Conservation (phyloP, 2,329 filamentous ascomycete genomes). For the Graphiopsis chlorocephala region DNA sequence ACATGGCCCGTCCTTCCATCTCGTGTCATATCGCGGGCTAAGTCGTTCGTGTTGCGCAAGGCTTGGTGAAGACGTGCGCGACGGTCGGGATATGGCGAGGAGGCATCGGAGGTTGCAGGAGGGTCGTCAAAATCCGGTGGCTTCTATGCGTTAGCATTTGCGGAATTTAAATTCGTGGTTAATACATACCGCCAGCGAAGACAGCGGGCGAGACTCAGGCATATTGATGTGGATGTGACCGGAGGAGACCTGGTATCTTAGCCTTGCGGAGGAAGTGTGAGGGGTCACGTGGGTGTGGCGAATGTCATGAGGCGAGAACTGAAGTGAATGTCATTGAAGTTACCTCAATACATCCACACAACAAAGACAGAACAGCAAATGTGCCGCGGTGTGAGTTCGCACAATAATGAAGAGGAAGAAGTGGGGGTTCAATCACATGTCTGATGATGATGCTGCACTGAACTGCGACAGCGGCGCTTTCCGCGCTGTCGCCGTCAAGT, state of each 20-base stretch:
- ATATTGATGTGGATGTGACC: conserved; percentile 11
- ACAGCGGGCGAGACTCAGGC: conserved; percentile 25
- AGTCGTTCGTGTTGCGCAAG: conserved; percentile 35
- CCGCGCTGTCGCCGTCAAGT: not conserved
- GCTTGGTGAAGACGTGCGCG: conserved; percentile 34
- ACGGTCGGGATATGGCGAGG: conserved; percentile 29
- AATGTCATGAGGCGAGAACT: not conserved
- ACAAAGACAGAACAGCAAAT: not conserved
- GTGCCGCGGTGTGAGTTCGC: not conserved
- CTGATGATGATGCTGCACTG: not conserved
- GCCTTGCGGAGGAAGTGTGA: conserved; percentile 11
- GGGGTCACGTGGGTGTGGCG: conserved; percentile 4
- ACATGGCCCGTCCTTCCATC: not conserved
- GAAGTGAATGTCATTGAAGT: not conserved
- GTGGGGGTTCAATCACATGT: conserved; percentile 6
- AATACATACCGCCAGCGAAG: conserved; percentile 22
- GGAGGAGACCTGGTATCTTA: not conserved
- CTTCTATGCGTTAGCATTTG: not conserved
- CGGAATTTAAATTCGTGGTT: too few relatives aligned
- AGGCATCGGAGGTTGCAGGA: conserved; percentile 37
- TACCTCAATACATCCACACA: not conserved
- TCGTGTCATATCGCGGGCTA: conserved; percentile 21
- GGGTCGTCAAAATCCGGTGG: conserved; percentile 38
- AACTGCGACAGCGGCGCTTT: not conserved
- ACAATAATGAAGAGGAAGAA: not conserved